A percentile compares a stretch with the other conserved stretches of the same genome.
phyloP scores from a whole-genome alignment of 2,329 filamentous ascomycete genomes.

The Rhinocladiella mackenziei region DNA sequence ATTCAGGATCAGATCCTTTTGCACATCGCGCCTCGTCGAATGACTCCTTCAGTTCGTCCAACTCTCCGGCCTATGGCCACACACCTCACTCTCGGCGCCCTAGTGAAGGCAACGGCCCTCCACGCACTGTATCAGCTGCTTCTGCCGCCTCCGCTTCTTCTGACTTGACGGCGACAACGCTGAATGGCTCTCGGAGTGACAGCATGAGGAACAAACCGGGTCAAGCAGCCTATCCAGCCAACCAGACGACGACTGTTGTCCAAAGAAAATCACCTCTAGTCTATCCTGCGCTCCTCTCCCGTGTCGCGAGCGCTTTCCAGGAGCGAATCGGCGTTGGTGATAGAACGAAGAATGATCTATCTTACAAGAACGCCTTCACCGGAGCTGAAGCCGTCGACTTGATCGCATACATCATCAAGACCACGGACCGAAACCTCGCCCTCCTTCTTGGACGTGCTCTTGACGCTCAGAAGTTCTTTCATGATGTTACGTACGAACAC shows the following conservation, averaged over 20 bases:
- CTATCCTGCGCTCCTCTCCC: constrained; percentile 89
- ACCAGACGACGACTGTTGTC: constrained; percentile 59
- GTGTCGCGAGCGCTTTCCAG: constrained; percentile 86
- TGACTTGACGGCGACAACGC: constrained; percentile 51
- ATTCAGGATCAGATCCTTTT: constrained; percentile 47
- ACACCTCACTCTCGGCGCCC: constrained; percentile 38
- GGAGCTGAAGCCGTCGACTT: constrained; percentile 94
- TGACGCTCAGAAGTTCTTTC: constrained; percentile 98
- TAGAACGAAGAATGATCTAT: constrained; percentile 90
- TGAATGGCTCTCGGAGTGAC: constrained; percentile 54
- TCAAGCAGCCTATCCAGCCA: constrained; percentile 53
- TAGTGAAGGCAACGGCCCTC: constrained; percentile 42
- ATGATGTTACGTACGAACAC: constrained; percentile 98
- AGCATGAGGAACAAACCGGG: constrained; percentile 53
- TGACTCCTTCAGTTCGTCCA: constrained; percentile 26
- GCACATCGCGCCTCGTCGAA: constrained; percentile 21
- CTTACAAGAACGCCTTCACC: constrained; percentile 96
- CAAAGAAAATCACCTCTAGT: constrained; percentile 73
- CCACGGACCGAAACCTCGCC: constrained; percentile 90
- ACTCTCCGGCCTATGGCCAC: constrained; percentile 26
- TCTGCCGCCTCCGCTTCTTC: constrained; percentile 47
- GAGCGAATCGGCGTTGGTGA: constrained; percentile 83
- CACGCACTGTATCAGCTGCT: constrained; percentile 85
- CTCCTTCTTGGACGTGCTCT: constrained; percentile 84
- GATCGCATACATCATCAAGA: constrained; percentile 94